Base-by-base conservation (phyloP, 208 protist species). In the Acanthamoeba triangularis region DNA sequence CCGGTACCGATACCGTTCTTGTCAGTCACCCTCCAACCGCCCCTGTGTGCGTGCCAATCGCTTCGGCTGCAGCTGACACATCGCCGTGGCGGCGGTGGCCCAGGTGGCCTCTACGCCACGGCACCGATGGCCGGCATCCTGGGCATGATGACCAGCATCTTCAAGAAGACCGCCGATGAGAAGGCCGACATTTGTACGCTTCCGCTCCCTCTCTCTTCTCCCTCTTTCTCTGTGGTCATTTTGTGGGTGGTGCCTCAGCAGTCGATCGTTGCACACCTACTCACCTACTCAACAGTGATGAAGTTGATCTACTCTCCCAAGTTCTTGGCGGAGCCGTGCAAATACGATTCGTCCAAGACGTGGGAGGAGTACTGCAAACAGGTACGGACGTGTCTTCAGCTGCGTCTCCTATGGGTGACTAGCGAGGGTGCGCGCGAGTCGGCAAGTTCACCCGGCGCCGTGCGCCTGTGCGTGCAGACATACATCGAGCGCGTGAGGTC, bases 121-220 rank as follows among this genome's bases (percentile, higher is more conserved):
- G 82, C 56, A 10, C 82, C 82, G 11, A 69, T 90, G 47, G 82
- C 82, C 23, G 82, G 82, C 25, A 7, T 90, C 82, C 20, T 69
- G 0, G 56, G 52, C 33, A 67, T 90, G 52, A 37, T 90, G 47
- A 25, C 16, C 18, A 90, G 56, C 54, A 47, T 90, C 30, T 67
- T 90, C 49, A 90, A 67, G 82, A 90, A 35, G n/a, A 59, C 5
- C 3, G 16, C 82, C 13, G 82, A 90, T 7, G 82, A 90, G 16
- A 90, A 65, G 52, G 82, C 56, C 20, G 82, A 90, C 30, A 30
- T 7, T 6, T 25, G 69, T 78, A 78, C 69, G 37, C n/a, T n/a
- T n/a, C n/a, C n/a, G n/a, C n/a, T n/a, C n/a, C n/a, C n/a, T n/a
- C n/a, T n/a, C n/a, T n/a, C n/a, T n/a, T n/a, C n/a, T n/a, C n/a